A percentile compares a stretch with the other conserved stretches of the same genome.
Evolutionary conservation across 306 rosid genomes (phyloP).

Genomic region (Sicyos edulis): DNA sequence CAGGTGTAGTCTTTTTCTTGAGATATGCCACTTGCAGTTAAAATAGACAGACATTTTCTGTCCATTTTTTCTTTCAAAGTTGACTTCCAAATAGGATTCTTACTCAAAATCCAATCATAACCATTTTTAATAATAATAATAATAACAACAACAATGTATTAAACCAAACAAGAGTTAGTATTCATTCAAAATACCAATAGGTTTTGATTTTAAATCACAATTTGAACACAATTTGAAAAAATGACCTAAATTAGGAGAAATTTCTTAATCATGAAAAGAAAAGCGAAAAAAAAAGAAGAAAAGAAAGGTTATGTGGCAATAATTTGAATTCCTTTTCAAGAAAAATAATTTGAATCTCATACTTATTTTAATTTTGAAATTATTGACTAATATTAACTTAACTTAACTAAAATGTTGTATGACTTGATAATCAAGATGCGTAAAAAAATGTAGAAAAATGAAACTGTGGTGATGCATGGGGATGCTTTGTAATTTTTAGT

Average conservation of each 20-base stretch:
- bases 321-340: neutral
- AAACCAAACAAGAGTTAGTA: neutral
- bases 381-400: too few relatives aligned
- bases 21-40: neutral
- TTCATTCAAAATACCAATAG: too few relatives aligned
- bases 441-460: neutral
- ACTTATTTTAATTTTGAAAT: neutral
- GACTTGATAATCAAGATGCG: too few relatives aligned
- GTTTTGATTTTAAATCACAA: neutral
- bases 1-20: neutral
- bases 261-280: neutral
- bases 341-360: neutral
- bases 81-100: slow-evolving; percentile 4
- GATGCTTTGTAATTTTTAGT: neutral
- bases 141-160: too few relatives aligned
- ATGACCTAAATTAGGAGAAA: neutral
- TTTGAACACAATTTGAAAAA: neutral
- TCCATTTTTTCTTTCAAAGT: neutral
- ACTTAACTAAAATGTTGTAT: too few relatives aligned
- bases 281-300: neutral
- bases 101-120: neutral
- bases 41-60: neutral
- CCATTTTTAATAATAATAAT: too few relatives aligned
- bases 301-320: neutral
- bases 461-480: neutral